Evolutionary conservation across 495 filamentous ascomycete genomes (phyloP).

Genomic region (Lasiosphaeris hirsuta): DNA sequence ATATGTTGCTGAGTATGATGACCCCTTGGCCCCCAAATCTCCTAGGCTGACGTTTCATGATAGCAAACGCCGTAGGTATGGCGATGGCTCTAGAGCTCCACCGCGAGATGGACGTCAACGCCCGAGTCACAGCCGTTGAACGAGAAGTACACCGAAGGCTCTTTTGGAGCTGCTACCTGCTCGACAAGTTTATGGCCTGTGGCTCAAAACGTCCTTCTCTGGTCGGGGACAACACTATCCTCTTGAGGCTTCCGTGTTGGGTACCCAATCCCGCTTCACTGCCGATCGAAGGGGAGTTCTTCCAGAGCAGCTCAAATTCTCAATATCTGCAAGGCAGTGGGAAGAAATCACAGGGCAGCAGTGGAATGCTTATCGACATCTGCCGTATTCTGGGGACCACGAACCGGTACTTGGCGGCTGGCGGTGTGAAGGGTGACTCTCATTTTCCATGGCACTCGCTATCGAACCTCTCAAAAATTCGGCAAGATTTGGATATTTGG

Average conservation of each 20-base stretch:
- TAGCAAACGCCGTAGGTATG: slow-evolving; percentile 78
- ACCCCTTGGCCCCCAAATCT: background rate
- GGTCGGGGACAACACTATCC: slow-evolving; percentile 69
- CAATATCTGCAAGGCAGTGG: slow-evolving; percentile 63
- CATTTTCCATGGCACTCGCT: slow-evolving; percentile 87
- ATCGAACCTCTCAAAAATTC: slow-evolving; percentile 79
- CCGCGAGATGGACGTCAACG: slow-evolving; percentile 59
- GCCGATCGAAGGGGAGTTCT: slow-evolving; percentile 69
- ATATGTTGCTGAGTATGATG: slow-evolving; percentile 72
- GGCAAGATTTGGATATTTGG: slow-evolving; percentile 81
- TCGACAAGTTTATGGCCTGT: slow-evolving; percentile 74
- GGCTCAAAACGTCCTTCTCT: slow-evolving; percentile 76
- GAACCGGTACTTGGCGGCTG: slow-evolving; percentile 77
- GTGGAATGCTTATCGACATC: slow-evolving; percentile 76
- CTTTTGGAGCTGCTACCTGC: slow-evolving; percentile 82
- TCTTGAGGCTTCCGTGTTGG: slow-evolving; percentile 69
- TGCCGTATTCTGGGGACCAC: slow-evolving; percentile 77
- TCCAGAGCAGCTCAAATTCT: slow-evolving; percentile 68
- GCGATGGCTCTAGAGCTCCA: slow-evolving; percentile 73
- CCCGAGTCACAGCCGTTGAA: slow-evolving; percentile 57
- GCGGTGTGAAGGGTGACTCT: slow-evolving; percentile 82
- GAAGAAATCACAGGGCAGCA: slow-evolving; percentile 65
- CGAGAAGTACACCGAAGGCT: slow-evolving; percentile 69
- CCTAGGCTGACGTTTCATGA: background rate
- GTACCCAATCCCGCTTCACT: slow-evolving; percentile 51